Percentiles rank a stretch among this genome's conserved stretches.
Evolutionary conservation across 2,329 filamentous ascomycete species (phyloP).

Genomic region (Lachnellula occidentalis): DNA sequence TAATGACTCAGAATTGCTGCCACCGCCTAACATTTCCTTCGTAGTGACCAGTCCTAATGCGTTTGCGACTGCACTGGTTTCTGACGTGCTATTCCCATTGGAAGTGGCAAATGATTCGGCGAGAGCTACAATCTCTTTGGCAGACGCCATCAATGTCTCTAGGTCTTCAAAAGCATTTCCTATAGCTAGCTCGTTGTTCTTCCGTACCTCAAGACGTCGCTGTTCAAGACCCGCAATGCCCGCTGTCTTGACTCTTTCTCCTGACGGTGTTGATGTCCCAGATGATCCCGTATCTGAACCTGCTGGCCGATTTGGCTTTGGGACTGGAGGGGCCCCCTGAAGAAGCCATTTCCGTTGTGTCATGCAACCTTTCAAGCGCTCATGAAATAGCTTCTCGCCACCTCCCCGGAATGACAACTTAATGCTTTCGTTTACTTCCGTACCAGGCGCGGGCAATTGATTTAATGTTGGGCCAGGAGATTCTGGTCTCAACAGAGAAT

Average conservation of each 20-base stretch:
- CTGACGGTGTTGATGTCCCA: slow-evolving; percentile 29
- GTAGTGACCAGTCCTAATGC: slow-evolving; percentile 88
- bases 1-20: slow-evolving; percentile 68
- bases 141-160: slow-evolving; percentile 93
- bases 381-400: slow-evolving; percentile 85
- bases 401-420: slow-evolving; percentile 90
- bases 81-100: slow-evolving; percentile 52
- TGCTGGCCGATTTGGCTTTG: slow-evolving; percentile 46
- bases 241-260: slow-evolving; percentile 54
- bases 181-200: slow-evolving; percentile 90
- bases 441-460: slow-evolving; percentile 29
- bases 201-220: slow-evolving; percentile 74
- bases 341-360: slow-evolving; percentile 94
- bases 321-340: slow-evolving; percentile 81
- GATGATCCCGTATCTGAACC: slow-evolving; percentile 36
- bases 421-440: slow-evolving; percentile 65
- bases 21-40: slow-evolving; percentile 84
- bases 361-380: slow-evolving; percentile 80
- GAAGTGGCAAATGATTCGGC: slow-evolving; percentile 77
- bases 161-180: slow-evolving; percentile 93
- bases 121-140: slow-evolving; percentile 90
- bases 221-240: slow-evolving; percentile 92
- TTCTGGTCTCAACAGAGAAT: slow-evolving; percentile 50
- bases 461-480: slow-evolving; percentile 70
- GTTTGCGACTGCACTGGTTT: slow-evolving; percentile 68